Conservation (phyloP, 208 protist species). For the Trypanosoma caninum region DNA sequence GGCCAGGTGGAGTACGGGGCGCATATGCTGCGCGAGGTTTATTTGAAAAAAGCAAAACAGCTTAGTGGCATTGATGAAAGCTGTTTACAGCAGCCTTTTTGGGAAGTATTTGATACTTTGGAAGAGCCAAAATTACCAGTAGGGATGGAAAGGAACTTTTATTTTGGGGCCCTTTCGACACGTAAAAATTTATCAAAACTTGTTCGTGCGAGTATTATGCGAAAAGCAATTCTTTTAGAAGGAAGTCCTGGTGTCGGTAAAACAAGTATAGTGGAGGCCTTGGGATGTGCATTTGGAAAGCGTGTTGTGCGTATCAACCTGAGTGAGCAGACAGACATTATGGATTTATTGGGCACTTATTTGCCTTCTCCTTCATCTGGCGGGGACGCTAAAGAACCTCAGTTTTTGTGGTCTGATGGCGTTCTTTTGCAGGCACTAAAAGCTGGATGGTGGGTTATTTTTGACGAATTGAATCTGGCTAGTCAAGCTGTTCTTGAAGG, state of each 20-base stretch:
- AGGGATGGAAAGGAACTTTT: conserved; percentile 75
- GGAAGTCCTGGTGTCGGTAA: conserved; percentile 98
- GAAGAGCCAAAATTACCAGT: conserved; percentile 64
- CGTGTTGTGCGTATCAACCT: conserved; percentile 99
- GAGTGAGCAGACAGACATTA: conserved; percentile 99
- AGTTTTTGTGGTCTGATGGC: conserved; percentile 98
- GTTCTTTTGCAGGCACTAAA: conserved; percentile 95
- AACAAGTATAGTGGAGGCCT: conserved; percentile 97
- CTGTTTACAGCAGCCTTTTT: conserved; percentile 51
- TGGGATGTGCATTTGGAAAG: conserved; percentile 91
- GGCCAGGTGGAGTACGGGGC: conserved; percentile 35
- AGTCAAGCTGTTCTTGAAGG: conserved; percentile 99
- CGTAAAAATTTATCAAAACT: conserved; percentile 96
- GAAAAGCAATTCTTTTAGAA: conserved; percentile 98
- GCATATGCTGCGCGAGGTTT: conserved; percentile 15
- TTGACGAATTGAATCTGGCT: conserved; percentile 99
- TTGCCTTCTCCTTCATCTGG: conserved; percentile 45
- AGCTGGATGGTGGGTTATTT: conserved; percentile 98
- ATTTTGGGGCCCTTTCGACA: conserved; percentile 96
- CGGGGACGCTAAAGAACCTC: conserved; percentile 39
- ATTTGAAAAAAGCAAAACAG: conserved; percentile 27
- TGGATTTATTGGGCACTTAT: conserved; percentile 95
- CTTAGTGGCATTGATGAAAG: conserved; percentile 32
- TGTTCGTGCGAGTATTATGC: conserved; percentile 87
- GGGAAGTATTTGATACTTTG: conserved; percentile 74